phyloP scores from a whole-genome alignment of 2,329 filamentous ascomycete genomes.

The Alternaria rosae region DNA sequence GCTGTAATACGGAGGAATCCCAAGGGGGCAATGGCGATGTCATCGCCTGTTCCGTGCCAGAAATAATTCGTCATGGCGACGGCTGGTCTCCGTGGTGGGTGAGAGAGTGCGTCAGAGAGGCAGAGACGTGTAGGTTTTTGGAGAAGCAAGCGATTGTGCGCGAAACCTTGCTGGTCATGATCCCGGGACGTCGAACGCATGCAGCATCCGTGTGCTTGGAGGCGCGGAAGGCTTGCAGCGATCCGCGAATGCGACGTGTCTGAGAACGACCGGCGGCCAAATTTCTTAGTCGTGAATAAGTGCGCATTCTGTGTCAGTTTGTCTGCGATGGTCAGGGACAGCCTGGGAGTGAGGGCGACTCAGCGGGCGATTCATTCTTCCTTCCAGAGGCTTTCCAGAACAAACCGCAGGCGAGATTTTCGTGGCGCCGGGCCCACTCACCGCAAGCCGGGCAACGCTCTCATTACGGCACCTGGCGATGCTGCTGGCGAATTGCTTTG shows the following conservation, averaged over 20 bases:
- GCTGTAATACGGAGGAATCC: constrained; percentile 28
- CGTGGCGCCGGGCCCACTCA: constrained; percentile 30
- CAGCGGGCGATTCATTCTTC: neutral
- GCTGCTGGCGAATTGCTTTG: constrained; percentile 1
- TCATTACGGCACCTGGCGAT: constrained; percentile 24
- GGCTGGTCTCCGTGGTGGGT: constrained; percentile 6
- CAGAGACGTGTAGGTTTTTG: constrained; percentile 31
- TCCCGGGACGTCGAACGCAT: constrained; percentile 38
- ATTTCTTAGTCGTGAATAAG: constrained; percentile 9
- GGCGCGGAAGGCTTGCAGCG: constrained; percentile 42
- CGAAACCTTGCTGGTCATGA: constrained; percentile 33
- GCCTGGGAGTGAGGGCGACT: constrained; percentile 16
- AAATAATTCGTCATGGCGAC: constrained; percentile 18
- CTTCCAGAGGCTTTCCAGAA: constrained; percentile 35
- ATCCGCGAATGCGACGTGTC: constrained; percentile 38
- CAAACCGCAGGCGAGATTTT: constrained; percentile 28
- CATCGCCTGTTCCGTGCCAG: constrained; percentile 26
- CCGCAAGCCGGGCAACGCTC: constrained; percentile 29
- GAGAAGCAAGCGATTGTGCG: constrained; percentile 34
- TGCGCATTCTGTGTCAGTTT: constrained; percentile 21
- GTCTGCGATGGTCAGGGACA: constrained; percentile 13
- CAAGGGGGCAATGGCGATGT: constrained; percentile 23
- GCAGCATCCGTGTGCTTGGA: constrained; percentile 39
- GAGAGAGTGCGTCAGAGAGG: constrained; percentile 10
- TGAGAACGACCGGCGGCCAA: constrained; percentile 25